Percentiles rank a stretch among this genome's conserved stretches.
phyloP scores from a whole-genome alignment of 345 rosid species.

The Aquilaria malaccensis region DNA sequence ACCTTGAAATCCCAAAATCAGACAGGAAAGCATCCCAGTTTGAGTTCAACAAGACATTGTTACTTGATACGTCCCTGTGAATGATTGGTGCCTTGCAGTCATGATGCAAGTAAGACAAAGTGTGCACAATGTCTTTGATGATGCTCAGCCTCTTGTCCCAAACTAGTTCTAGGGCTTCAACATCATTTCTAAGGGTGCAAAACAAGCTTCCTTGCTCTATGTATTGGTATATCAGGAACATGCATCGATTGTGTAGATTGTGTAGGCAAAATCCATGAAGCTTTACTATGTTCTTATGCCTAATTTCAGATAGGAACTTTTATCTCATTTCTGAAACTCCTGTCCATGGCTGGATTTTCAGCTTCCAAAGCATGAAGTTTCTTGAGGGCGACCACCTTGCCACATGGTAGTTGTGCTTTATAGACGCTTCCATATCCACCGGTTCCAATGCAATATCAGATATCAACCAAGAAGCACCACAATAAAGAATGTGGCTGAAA shows the following conservation, averaged over 20 bases:
- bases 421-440: constrained; percentile 10
- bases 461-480: neutral
- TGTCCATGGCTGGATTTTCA: neutral
- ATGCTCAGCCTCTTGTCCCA: constrained; percentile 7
- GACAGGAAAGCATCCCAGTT: constrained; percentile 9
- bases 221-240: constrained; percentile 3
- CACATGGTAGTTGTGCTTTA: constrained; percentile 3
- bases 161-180: constrained; percentile 6
- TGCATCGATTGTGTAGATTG: neutral
- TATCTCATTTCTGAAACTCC: constrained; percentile 5
- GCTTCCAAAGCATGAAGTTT: constrained; percentile 11
- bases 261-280: constrained; percentile 10
- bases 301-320: constrained; percentile 1
- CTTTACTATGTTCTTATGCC: constrained; percentile 6
- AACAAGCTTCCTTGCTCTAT: constrained; percentile 8
- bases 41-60: constrained; percentile 11
- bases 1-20: constrained; percentile 13
- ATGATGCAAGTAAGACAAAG: constrained; percentile 11
- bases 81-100: constrained; percentile 4
- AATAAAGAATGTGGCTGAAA: too few relatives aligned
- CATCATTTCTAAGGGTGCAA: constrained; percentile 5
- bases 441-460: constrained; percentile 7
- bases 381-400: constrained; percentile 6
- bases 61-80: constrained; percentile 13
- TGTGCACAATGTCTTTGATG: constrained; percentile 2